Evolutionary conservation across 148 eudicot species (phyloP).

Genomic region (Chenopodium suecicum): DNA sequence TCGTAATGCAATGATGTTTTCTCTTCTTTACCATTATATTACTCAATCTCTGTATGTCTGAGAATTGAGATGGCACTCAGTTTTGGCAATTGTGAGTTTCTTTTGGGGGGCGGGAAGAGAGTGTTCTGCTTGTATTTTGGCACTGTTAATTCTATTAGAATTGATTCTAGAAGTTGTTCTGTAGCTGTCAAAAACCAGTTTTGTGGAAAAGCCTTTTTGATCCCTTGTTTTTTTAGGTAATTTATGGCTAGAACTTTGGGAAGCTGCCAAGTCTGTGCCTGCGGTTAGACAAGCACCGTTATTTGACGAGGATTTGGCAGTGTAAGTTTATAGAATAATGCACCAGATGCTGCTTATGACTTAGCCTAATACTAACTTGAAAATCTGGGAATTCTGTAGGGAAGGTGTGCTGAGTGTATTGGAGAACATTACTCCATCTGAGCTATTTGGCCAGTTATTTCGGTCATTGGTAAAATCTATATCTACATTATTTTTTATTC

Average conservation of each 20-base stretch:
- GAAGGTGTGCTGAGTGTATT: conserved; percentile 69
- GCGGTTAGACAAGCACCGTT: conserved; percentile 91
- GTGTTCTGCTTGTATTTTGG: neutral
- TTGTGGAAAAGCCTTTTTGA: neutral
- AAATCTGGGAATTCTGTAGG: conserved; percentile 43
- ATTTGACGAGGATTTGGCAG: conserved; percentile 88
- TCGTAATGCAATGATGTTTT: neutral
- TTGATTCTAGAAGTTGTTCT: neutral
- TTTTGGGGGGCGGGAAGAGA: neutral
- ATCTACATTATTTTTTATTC: neutral
- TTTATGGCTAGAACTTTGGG: conserved; percentile 98
- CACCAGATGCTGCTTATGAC: conserved; percentile 1
- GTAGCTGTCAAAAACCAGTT: neutral
- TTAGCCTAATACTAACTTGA: conserved; percentile 15
- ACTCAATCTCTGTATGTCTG: neutral
- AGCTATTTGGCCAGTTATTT: conserved; percentile 80
- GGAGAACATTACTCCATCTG: conserved; percentile 67
- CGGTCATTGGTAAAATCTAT: conserved; percentile 64
- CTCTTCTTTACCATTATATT: neutral
- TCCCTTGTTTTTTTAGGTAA: conserved; percentile 50
- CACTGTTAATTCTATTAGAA: neutral
- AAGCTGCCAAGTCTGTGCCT: conserved; percentile 86
- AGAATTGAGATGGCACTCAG: neutral
- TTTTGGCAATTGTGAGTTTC: neutral
- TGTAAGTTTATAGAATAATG: conserved; percentile 46